These are phyloP conservation scores for Cryptococcus maquisensis DNA, from an alignment of 1,284 basidiomycete genomes.

Conservation along the genomic window DNA sequence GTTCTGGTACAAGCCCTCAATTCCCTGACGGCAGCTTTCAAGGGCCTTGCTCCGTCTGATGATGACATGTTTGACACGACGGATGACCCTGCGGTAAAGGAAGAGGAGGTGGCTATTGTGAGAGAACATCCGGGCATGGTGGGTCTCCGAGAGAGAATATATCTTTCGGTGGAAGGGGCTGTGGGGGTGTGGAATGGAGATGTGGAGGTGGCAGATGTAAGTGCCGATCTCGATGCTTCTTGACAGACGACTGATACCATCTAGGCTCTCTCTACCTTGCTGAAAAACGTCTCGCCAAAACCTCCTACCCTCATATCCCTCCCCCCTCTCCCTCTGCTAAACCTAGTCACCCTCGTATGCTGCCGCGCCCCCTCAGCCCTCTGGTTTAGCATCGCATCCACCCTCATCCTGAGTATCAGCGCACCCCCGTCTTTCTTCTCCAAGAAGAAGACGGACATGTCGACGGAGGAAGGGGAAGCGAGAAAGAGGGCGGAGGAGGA, in stretches of 20 bases:
- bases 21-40: slow-evolving; percentile 73
- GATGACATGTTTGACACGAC: slow-evolving; percentile 60
- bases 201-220: slow-evolving; percentile 67
- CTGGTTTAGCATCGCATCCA: slow-evolving; percentile 75
- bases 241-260: neutral
- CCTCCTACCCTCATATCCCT: slow-evolving; percentile 67
- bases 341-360: slow-evolving; percentile 69
- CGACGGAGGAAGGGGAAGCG: slow-evolving; percentile 25
- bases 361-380: slow-evolving; percentile 69
- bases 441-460: slow-evolving; percentile 24
- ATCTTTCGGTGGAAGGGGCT: slow-evolving; percentile 57
- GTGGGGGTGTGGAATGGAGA: slow-evolving; percentile 74
- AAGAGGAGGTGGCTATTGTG: slow-evolving; percentile 55
- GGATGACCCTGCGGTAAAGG: slow-evolving; percentile 28
- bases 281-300: slow-evolving; percentile 39
- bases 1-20: slow-evolving; percentile 58
- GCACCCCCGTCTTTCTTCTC: slow-evolving; percentile 54
- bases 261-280: slow-evolving; percentile 38
- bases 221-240: slow-evolving; percentile 2
- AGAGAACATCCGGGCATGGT: slow-evolving; percentile 64
- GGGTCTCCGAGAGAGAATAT: slow-evolving; percentile 61
- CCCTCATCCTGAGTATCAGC: slow-evolving; percentile 71
- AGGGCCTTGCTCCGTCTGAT: slow-evolving; percentile 70
- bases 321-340: slow-evolving; percentile 69
- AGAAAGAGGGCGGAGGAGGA: slow-evolving; percentile 16